phyloP scores from a whole-genome alignment of 306 rosid species.

The Delonix regia region DNA sequence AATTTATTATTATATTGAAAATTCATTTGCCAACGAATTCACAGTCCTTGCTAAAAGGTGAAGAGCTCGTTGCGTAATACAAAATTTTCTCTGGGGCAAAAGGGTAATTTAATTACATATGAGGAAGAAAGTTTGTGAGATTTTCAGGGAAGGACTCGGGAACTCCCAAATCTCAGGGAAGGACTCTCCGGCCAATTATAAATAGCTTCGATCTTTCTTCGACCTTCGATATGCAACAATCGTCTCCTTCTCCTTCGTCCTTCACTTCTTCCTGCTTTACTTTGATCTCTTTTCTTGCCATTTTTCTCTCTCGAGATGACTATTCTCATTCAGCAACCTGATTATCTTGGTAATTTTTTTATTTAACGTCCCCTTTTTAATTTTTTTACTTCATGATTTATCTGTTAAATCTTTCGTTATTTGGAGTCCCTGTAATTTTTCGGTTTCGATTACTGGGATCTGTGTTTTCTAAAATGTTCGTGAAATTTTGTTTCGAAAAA shows the following conservation, averaged over 20 bases:
- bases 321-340: conserved; percentile 55
- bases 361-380: background rate
- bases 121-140: conserved; percentile 30
- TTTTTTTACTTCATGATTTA: background rate
- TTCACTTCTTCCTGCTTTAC: background rate
- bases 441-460: background rate
- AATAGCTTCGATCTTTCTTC: conserved; percentile 37
- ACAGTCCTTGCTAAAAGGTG: too few relatives aligned
- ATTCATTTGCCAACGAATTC: background rate
- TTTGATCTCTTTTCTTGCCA: conserved; percentile 5
- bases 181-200: conserved; percentile 88
- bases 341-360: conserved; percentile 44
- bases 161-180: conserved; percentile 76
- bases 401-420: background rate
- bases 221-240: background rate
- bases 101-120: too few relatives aligned
- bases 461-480: background rate
- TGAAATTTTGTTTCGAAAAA: background rate
- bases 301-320: conserved; percentile 48
- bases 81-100: background rate
- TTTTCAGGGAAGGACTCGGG: conserved; percentile 75
- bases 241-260: background rate
- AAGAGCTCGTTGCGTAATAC: background rate
- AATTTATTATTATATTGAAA: background rate
- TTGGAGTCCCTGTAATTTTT: background rate